Conservation (phyloP, 1,139 yeast genomes). For the Suhomyces chickasaworum region DNA sequence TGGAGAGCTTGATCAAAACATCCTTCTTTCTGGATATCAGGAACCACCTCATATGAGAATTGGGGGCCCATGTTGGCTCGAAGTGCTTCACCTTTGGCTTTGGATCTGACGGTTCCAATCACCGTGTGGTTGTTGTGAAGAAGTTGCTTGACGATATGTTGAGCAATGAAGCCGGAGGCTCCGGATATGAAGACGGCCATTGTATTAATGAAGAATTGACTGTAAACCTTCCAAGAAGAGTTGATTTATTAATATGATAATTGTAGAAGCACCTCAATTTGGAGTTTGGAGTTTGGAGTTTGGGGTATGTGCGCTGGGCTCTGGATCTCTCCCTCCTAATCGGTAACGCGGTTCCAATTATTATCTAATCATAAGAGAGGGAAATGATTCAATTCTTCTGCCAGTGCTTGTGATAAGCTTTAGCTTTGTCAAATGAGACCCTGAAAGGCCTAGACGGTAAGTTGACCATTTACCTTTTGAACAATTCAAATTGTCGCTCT, state of each 20-base stretch:
- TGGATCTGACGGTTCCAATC: constrained; percentile 39
- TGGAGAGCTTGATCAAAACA: constrained; percentile 39
- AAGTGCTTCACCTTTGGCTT: constrained; percentile 33
- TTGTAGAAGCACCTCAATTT: too few species aligned
- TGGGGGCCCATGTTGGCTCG: constrained; percentile 20
- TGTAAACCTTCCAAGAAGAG: too few species aligned
- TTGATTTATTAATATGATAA: too few species aligned
- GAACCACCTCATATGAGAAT: constrained; percentile 38
- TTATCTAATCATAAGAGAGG: not conserved
- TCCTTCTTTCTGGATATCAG: constrained; percentile 33
- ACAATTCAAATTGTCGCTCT: too few species aligned
- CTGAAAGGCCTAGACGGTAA: too few species aligned
- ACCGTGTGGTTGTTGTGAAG: constrained; percentile 32
- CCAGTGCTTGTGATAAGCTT: too few species aligned
- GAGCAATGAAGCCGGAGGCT: constrained; percentile 47
- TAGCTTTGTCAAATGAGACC: too few species aligned
- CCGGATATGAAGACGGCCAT: constrained; percentile 41
- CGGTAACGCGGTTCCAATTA: not conserved
- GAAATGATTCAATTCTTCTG: too few species aligned
- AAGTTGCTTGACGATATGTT: constrained; percentile 30
- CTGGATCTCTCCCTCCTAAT: not conserved
- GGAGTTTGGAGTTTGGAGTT: too few species aligned
- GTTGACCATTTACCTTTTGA: too few species aligned
- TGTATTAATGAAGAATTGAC: not conserved
- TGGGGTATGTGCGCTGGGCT: too few species aligned